A percentile compares a stretch with the other conserved stretches of the same genome.
These are phyloP conservation scores for Mycena vulgaris DNA, from an alignment of 768 basidiomycete species.

Conservation along the genomic window DNA sequence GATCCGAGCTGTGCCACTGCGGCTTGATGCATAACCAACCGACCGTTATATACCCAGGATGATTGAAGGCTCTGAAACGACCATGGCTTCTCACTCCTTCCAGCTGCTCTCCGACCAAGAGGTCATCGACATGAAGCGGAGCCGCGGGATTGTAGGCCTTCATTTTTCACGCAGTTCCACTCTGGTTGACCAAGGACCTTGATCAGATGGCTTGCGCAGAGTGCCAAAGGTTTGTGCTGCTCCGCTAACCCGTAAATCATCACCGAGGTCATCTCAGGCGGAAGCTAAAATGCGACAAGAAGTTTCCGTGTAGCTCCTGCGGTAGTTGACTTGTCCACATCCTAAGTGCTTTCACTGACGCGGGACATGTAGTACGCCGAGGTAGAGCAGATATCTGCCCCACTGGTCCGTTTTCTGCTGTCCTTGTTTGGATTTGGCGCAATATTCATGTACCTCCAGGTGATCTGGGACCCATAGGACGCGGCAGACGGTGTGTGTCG, in stretches of 20 bases:
- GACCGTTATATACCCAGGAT: neutral
- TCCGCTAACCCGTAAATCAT: too few species aligned
- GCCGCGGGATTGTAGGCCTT: neutral
- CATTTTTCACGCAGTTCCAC: neutral
- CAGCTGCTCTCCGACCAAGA: conserved; percentile 18
- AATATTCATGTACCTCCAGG: neutral
- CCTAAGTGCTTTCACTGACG: neutral
- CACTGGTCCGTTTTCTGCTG: neutral
- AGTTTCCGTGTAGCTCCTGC: conserved; percentile 16
- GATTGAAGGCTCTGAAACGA: neutral
- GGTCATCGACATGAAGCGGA: conserved; percentile 15
- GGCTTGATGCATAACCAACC: neutral
- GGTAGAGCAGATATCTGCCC: conserved; percentile 17
- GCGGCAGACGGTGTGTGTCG: conserved; percentile 7
- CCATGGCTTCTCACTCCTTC: conserved; percentile 16
- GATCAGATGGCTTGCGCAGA: conserved; percentile 13
- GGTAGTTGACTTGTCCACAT: neutral
- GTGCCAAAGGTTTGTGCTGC: neutral
- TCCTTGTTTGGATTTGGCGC: too few species aligned
- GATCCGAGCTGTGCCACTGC: neutral
- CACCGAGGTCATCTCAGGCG: neutral
- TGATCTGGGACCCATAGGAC: conserved; percentile 8
- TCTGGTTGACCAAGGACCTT: neutral
- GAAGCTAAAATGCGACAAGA: conserved; percentile 19
- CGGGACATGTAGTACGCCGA: neutral